These are phyloP conservation scores for Phylloporus sp. DNA, from an alignment of 768 basidiomycete species.

Conservation along the genomic window DNA sequence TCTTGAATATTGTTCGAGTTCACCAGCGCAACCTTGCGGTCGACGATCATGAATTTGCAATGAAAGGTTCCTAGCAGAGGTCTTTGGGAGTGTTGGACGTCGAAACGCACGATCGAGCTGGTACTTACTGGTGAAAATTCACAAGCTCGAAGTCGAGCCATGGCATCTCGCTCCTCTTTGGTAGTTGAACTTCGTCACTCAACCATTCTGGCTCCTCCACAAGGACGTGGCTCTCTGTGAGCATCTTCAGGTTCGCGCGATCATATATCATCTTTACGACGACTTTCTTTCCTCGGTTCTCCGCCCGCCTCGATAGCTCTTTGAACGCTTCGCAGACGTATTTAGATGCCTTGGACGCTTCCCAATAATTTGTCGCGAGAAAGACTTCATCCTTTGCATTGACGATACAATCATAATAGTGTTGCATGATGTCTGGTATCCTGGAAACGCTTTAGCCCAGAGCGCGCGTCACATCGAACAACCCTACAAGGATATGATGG, in stretches of 20 bases:
- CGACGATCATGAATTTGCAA: slow-evolving; percentile 66
- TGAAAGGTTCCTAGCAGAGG: slow-evolving; percentile 67
- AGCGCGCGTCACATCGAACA: background rate
- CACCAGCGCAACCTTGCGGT: slow-evolving; percentile 61
- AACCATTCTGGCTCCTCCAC: slow-evolving; percentile 46
- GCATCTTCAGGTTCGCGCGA: slow-evolving; percentile 57
- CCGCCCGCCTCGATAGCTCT: slow-evolving; percentile 47
- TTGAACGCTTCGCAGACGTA: slow-evolving; percentile 49
- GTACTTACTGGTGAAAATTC: slow-evolving; percentile 43
- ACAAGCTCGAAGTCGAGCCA: slow-evolving; percentile 59
- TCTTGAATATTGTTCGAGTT: slow-evolving; percentile 71
- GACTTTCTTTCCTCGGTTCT: slow-evolving; percentile 43
- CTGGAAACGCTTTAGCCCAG: slow-evolving; percentile 25
- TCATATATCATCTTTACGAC: slow-evolving; percentile 71
- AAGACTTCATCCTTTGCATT: slow-evolving; percentile 61
- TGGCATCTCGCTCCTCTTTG: slow-evolving; percentile 52
- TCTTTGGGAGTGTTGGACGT: slow-evolving; percentile 16
- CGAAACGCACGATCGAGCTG: background rate
- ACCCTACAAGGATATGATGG: slow-evolving; percentile 53
- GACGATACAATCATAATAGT: slow-evolving; percentile 60
- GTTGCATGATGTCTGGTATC: slow-evolving; percentile 71
- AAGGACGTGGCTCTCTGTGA: slow-evolving; percentile 39
- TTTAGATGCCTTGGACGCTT: slow-evolving; percentile 48
- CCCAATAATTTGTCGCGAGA: slow-evolving; percentile 64
- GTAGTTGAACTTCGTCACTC: slow-evolving; percentile 45